Conservation (phyloP, 1,284 basidiomycete species). For the Malassezia globosa region DNA sequence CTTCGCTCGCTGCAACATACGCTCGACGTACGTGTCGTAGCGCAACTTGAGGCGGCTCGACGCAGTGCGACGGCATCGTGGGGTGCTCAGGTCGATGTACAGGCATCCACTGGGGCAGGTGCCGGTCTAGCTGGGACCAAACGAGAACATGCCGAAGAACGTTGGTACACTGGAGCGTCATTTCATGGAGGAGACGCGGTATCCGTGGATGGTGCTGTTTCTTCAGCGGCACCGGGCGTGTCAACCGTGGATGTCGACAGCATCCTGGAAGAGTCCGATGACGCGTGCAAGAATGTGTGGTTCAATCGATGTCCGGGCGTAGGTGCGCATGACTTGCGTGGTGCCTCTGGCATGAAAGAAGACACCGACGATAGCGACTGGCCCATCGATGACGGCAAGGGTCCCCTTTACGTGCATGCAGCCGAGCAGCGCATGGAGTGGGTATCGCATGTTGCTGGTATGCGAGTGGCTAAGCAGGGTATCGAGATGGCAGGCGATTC, state of each 20-base stretch:
- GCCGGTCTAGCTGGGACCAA: neutral
- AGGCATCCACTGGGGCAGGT: constrained; percentile 4
- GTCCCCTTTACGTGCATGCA: constrained; percentile 29
- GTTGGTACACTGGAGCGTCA: constrained; percentile 10
- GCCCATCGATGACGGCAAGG: neutral
- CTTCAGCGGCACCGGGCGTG: neutral
- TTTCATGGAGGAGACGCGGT: no score
- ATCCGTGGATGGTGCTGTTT: neutral
- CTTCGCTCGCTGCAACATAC: constrained; percentile 24
- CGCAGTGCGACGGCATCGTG: constrained; percentile 32
- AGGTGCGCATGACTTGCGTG: neutral
- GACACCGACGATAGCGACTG: no score
- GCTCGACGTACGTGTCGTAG: constrained; percentile 23
- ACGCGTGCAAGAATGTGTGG: constrained; percentile 11
- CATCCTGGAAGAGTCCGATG: constrained; percentile 10
- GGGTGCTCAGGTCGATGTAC: constrained; percentile 25
- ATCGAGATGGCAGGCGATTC: constrained; percentile 7
- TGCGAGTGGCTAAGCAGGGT: constrained; percentile 26
- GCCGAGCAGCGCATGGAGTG: constrained; percentile 34
- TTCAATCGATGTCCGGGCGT: constrained; percentile 15
- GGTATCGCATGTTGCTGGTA: constrained; percentile 40
- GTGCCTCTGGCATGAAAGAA: neutral
- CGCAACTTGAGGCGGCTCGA: constrained; percentile 32
- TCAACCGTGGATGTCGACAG: constrained; percentile 8
- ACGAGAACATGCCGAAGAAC: no score